Conservation (phyloP, 805 yeast species). For the Candida sonorensis region DNA sequence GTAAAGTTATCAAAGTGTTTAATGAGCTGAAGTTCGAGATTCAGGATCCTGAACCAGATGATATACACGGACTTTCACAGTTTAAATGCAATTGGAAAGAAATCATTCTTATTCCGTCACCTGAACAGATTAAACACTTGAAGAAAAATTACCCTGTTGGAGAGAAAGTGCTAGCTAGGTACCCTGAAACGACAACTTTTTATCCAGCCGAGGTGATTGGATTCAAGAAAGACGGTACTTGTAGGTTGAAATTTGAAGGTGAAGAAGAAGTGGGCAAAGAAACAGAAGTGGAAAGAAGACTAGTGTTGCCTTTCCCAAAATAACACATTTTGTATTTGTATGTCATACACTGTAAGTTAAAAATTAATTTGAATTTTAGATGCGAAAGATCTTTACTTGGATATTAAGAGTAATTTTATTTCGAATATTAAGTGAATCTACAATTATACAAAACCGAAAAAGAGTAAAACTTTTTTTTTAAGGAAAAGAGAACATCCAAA, state of each 20-base stretch:
- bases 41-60: slow-evolving; percentile 98
- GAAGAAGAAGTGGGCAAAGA: slow-evolving; percentile 96
- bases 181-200: slow-evolving; percentile 96
- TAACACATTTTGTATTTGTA: slow-evolving; percentile 3
- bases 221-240: slow-evolving; percentile 63
- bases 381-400: too few relatives aligned
- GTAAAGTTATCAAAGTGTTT: slow-evolving; percentile 70
- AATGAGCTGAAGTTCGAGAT: slow-evolving; percentile 59
- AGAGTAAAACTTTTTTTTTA: too few relatives aligned
- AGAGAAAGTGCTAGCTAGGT: slow-evolving; percentile 80
- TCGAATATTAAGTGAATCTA: too few relatives aligned
- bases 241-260: slow-evolving; percentile 83
- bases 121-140: slow-evolving; percentile 23
- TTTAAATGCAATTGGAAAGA: slow-evolving; percentile 83
- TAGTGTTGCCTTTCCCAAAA: slow-evolving; percentile 70
- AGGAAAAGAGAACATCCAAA: not conserved
- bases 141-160: slow-evolving; percentile 61
- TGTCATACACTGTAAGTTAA: too few relatives aligned
- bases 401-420: too few relatives aligned
- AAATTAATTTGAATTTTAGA: too few relatives aligned
- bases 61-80: slow-evolving; percentile 70
- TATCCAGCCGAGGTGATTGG: slow-evolving; percentile 92
- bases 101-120: slow-evolving; percentile 61
- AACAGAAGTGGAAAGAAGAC: slow-evolving; percentile 81
- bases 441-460: too few relatives aligned